Base-by-base conservation (phyloP, 768 basidiomycete genomes). In the Naganishia friedmannii region DNA sequence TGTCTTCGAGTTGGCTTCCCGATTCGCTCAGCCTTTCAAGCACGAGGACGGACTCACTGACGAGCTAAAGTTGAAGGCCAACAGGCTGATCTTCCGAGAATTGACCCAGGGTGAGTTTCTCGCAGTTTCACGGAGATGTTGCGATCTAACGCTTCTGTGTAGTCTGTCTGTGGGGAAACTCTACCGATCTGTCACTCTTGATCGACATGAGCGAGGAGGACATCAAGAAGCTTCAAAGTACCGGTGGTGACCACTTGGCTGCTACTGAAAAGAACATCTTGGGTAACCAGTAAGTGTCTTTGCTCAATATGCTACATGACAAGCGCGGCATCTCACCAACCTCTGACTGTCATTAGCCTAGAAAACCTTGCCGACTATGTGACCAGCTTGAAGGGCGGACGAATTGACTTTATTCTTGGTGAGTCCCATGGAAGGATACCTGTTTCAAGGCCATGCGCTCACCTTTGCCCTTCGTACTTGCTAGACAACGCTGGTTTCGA, bases 151-250 rank as follows among this genome's bases (percentile, higher is more conserved):
- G 46, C 23, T n/a, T 37, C 26, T 67, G 55, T 39, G n/a, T 58
- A 91, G 92, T 96, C 65, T 95, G 93, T 78, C 85, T 95, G 15
- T 96, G 93, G 93, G 94, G 94, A 19, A 96, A 97, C 82, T 93
- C 93, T 10, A 97, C 94, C 60, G 94, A 96, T 81, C 84, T 96
- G 60, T 95, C 93, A 2, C 85, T 97, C 45, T 85, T 96, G 70
- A 97, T 96, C 81, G 92, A 97, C 82, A 95, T 96, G 93, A 90
- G 90, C 8, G 94, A 97, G 82, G 93, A 96, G 34, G 93, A 96
- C 80, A 96, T 97, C 83, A 93, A 93, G 80, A 87, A 89, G 55
- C 85, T 96, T n/a, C 94, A 97, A 78, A 93, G 93, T 17, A 95
- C 93, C 21, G 94, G 93, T 13, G 92, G 93, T n/a, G 94, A 93